A percentile compares a stretch with the other conserved stretches of the same genome.
Evolutionary conservation across 2,329 filamentous ascomycete genomes (phyloP).

Genomic region (Alternaria dauci): DNA sequence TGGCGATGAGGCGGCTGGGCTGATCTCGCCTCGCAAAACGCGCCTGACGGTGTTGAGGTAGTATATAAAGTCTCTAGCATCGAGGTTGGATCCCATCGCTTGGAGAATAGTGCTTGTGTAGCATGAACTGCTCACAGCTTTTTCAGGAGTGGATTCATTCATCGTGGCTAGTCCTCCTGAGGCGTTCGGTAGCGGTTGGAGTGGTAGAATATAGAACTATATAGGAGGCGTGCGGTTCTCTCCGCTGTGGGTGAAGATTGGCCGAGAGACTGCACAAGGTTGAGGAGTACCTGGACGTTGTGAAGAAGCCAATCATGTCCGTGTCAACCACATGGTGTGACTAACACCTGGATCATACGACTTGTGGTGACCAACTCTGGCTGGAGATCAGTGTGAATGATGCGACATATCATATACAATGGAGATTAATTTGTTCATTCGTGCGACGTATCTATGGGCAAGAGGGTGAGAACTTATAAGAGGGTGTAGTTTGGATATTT

Average conservation of each 20-base stretch:
- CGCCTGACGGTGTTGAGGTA: not conserved
- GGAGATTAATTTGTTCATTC: not conserved
- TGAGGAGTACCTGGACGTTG: no score
- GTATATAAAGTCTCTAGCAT: not conserved
- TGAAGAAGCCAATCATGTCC: not conserved
- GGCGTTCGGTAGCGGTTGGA: not conserved
- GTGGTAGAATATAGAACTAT: not conserved
- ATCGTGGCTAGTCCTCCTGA: not conserved
- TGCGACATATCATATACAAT: not conserved
- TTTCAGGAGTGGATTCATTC: not conserved
- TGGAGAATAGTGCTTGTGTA: not conserved
- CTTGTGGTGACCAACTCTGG: not conserved
- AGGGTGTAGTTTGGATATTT: not conserved
- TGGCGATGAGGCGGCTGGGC: not conserved
- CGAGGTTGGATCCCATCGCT: not conserved
- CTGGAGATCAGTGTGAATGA: accelerated
- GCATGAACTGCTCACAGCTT: not conserved
- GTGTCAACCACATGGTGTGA: not conserved
- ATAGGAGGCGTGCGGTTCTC: no score
- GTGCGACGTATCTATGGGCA: not conserved
- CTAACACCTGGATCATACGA: not conserved
- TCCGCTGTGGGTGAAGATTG: no score
- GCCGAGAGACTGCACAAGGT: no score
- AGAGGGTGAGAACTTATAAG: not conserved
- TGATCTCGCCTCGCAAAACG: not conserved